Evolutionary conservation across 176 grass and related monocot species (phyloP), one percentile per base, ranked within the genome.

Genomic region (Musa troglodytarum): DNA sequence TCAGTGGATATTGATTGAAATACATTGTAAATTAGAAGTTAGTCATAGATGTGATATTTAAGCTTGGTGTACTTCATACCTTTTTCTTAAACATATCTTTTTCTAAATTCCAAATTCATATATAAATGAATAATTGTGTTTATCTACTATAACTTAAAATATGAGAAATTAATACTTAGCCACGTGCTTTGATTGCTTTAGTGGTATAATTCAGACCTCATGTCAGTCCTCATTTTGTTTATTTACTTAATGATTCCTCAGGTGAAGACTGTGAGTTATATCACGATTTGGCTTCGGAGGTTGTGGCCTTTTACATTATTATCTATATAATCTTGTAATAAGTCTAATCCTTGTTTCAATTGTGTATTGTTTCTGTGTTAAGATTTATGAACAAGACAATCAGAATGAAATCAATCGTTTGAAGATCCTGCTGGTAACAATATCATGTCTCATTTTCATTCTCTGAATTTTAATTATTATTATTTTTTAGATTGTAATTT

Each of bases 361-460:
- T 66, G 57, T 73, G 43, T 63, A 73, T 52, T 62, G 22, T 15
- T 53, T 17, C 25, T 55, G 71, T 58, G 34, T 20, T 11, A 54
- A 85, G 83, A 72, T 54, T 54, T 51, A 65, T 55, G 78, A 76
- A 81, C 43, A 67, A 50, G 53, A 74, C 10, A 51, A 57, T 76
- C 66, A 77, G 74, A 59, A 62, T 70, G 55, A 73, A 52, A 85
- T 77, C 43, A 72, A 80, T 74, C 74, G 69, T 53, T 51, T 85
- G 21, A 85, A 80, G 76, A 65, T 51, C 51, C 72, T 81, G 49
- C 61, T 85, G 73, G 83, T 77, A 77, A 34, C 34, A 58, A 63
- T 54, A 24, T 71, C 56, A 50, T 80, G 4, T 69, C 53, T 58
- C 0, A 17, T 71, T 21, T 11, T 76, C 8, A 66, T 20, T 17